phyloP scores from a whole-genome alignment of 306 rosid species.

The Quercus alba region DNA sequence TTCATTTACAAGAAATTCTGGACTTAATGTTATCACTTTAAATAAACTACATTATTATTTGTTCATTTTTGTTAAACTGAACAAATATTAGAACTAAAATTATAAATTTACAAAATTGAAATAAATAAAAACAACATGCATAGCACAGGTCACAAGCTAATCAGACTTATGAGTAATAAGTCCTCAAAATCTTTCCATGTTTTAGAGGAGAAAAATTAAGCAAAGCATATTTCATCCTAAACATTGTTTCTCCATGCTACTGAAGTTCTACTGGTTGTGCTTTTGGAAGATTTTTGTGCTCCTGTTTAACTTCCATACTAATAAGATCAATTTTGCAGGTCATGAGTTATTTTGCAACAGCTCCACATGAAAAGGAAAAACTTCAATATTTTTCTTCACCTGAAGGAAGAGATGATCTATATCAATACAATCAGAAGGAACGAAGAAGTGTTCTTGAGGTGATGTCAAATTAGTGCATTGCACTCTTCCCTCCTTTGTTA shows the following conservation, averaged over 20 bases:
- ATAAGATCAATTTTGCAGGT: conserved; percentile 47
- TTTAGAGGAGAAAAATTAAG: background rate
- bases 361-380: conserved; percentile 82
- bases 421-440: conserved; percentile 94
- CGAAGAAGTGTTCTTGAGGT: conserved; percentile 93
- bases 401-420: conserved; percentile 96
- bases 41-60: no score
- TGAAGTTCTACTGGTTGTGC: background rate
- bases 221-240: background rate
- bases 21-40: no score
- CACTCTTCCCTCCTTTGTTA: background rate
- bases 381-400: conserved; percentile 88
- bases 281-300: conserved; percentile 4
- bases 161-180: background rate
- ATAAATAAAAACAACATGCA: no score
- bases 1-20: no score
- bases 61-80: no score
- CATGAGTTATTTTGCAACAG: conserved; percentile 74
- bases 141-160: no score
- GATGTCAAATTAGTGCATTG: conserved; percentile 14
- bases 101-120: no score
- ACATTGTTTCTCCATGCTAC: conserved; percentile 4
- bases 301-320: conserved; percentile 17
- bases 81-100: no score
- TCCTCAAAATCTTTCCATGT: background rate